Evolutionary conservation across 2,329 filamentous ascomycete genomes (phyloP).

Genomic region (Cladosporium sp.): DNA sequence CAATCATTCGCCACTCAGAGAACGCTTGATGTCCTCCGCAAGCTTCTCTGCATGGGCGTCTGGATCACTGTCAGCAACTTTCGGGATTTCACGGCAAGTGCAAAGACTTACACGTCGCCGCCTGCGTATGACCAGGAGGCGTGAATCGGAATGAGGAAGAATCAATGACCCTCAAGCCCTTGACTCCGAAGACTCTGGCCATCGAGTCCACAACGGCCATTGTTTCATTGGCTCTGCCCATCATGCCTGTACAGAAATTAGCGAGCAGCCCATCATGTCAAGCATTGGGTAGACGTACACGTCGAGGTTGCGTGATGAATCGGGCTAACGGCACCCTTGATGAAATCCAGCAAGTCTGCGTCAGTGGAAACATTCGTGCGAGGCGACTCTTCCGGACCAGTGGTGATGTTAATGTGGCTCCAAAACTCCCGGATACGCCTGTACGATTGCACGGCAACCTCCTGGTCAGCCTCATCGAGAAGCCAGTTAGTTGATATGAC

Average conservation of each 20-base stretch:
- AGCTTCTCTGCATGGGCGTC: conserved; percentile 10
- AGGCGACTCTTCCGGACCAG: conserved; percentile 34
- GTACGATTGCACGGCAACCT: conserved; percentile 22
- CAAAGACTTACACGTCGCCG: conserved; percentile 1
- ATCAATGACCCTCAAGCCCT: conserved; percentile 55
- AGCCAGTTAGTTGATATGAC: conserved; percentile 31
- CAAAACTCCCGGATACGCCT: conserved; percentile 4
- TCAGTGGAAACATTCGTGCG: conserved; percentile 38
- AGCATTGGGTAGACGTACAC: background rate
- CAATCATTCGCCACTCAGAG: background rate
- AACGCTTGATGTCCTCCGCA: conserved; percentile 1
- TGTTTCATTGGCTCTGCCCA: conserved; percentile 48
- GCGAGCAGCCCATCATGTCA: background rate
- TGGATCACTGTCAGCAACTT: background rate
- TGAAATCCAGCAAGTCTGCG: conserved; percentile 41
- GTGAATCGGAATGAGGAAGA: conserved; percentile 7
- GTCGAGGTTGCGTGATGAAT: conserved; percentile 6
- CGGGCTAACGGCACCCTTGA: conserved; percentile 26
- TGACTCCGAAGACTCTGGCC: conserved; percentile 52
- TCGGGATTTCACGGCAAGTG: background rate
- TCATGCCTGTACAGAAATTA: conserved; percentile 48
- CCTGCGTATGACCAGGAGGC: conserved; percentile 7
- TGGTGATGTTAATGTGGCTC: background rate
- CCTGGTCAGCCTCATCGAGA: conserved; percentile 11
- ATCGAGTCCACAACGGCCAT: conserved; percentile 51